Conservation (phyloP, 345 rosid genomes). For the Luvunga scandens region DNA sequence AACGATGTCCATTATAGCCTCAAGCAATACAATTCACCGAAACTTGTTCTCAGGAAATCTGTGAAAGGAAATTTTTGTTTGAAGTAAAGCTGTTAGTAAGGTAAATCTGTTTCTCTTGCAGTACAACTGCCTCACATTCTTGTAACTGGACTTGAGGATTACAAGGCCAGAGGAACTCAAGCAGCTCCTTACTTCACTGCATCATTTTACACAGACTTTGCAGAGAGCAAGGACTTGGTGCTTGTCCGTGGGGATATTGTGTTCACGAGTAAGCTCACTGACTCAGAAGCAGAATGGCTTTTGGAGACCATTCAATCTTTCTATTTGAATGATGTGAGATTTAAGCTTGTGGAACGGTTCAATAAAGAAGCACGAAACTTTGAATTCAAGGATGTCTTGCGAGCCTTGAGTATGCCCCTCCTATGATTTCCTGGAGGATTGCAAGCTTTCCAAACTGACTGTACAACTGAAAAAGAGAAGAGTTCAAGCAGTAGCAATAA, state of each 20-base stretch:
- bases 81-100: not conserved
- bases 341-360: slow-evolving; percentile 76
- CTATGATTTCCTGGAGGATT: slow-evolving; percentile 29
- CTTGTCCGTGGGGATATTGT: slow-evolving; percentile 83
- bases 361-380: slow-evolving; percentile 75
- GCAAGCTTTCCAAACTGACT: not conserved
- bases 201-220: slow-evolving; percentile 71
- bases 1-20: no score
- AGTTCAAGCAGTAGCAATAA: not conserved
- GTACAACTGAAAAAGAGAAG: not conserved
- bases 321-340: slow-evolving; percentile 76
- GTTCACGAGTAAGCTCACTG: slow-evolving; percentile 84
- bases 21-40: not conserved
- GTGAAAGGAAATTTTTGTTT: not conserved
- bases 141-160: slow-evolving; percentile 96
- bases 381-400: slow-evolving; percentile 84
- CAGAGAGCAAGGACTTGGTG: slow-evolving; percentile 80
- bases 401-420: slow-evolving; percentile 75
- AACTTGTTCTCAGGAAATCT: not conserved
- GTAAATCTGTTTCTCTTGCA: slow-evolving; percentile 35
- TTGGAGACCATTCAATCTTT: slow-evolving; percentile 85
- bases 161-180: slow-evolving; percentile 96
- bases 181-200: slow-evolving; percentile 76
- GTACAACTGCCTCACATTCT: slow-evolving; percentile 86
- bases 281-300: slow-evolving; percentile 88